Evolutionary conservation across 176 grass and related monocot genomes (phyloP), one percentile per base, ranked within the genome.

Genomic region (Elaeis guineensis): DNA sequence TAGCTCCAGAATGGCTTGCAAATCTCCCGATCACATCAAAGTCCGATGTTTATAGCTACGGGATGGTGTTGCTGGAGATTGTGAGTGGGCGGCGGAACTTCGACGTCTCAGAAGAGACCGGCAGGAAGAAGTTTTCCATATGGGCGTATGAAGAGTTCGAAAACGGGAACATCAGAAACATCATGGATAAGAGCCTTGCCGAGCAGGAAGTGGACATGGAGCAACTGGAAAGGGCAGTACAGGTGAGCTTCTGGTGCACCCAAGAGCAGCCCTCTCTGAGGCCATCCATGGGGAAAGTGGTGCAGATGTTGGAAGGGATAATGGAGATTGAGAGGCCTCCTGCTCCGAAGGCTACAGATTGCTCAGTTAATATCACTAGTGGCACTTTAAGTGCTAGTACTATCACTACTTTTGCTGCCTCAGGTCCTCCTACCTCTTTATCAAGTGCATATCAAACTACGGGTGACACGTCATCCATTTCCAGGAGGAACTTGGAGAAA

Each of bases 301-400:
- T 98, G 73, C 93, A 98, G 82, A 98, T 98, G 93, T 73, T 98
- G 63, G 93, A 98, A 72, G 93, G 93, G 29, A 57, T 98, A 51
- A 78, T 83, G 81, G 84, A 98, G 8, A 69, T 92, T 1, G 93
- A 89, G 74, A 63, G 70, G 73, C 78, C 93, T 19, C 93, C 93
- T 1, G 83, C 93, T 0, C 93, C 93, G 0, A 98, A 90, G 82
- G 69, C 69, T 3, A 71, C 76, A 0, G 87, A 90, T 73, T 78
- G 57, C 4, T 6, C 71, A 12, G 5, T 21, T 5, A 28, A 35
- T 17, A 5, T 17, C 12, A 80, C 78, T n/a, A 54, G 19, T n/a
- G 74, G 83, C 30, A 78, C 76, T 12, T 2, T 44, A 12, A 44
- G 35, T 44, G 35, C 6, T 44, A 14, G 35, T 14, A 6, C 9